Percentiles rank a stretch among this genome's conserved stretches.
phyloP scores from a whole-genome alignment of 192 early-diverging fungal species.

The Rhizophlyctis rosea region DNA sequence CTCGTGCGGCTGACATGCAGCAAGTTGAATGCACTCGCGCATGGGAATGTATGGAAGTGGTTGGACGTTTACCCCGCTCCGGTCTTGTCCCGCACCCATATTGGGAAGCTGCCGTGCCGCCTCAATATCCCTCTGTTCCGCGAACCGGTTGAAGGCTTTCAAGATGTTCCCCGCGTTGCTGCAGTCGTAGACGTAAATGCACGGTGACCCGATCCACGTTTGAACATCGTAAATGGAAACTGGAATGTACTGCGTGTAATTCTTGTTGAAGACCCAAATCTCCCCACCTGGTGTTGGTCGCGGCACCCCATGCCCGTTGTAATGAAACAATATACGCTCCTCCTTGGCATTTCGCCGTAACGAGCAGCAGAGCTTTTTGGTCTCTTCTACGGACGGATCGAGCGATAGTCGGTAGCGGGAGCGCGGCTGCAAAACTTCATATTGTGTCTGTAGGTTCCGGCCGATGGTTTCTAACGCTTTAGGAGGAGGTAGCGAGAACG shows the following conservation, averaged over 20 bases:
- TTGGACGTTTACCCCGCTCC: not conserved
- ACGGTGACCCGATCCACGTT: conserved; percentile 91
- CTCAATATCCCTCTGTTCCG: conserved; percentile 80
- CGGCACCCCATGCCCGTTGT: conserved; percentile 98
- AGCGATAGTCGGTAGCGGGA: conserved; percentile 77
- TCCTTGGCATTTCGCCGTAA: conserved; percentile 85
- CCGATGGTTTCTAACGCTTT: conserved; percentile 88
- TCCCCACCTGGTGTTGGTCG: conserved; percentile 91
- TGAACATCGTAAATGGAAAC: conserved; percentile 88
- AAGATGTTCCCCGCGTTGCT: conserved; percentile 86
- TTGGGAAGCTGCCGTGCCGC: conserved; percentile 1
- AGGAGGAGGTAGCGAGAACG: conserved; percentile 67
- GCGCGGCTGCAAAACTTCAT: conserved; percentile 83
- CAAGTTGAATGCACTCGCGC: conserved; percentile 89
- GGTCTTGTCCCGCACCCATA: not conserved
- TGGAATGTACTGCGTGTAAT: conserved; percentile 98
- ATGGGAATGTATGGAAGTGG: conserved; percentile 32
- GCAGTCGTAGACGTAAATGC: conserved; percentile 98
- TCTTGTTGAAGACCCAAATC: conserved; percentile 98
- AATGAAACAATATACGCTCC: conserved; percentile 93
- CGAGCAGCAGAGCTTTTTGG: conserved; percentile 82
- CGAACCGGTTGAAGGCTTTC: conserved; percentile 82
- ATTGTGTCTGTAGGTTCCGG: conserved; percentile 87
- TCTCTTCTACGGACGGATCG: conserved; percentile 91
- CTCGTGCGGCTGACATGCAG: conserved; percentile 82